A percentile compares a stretch with the other conserved stretches of the same genome.
Conservation (phyloP, 1,284 basidiomycete species). For the Naganishia albida region DNA sequence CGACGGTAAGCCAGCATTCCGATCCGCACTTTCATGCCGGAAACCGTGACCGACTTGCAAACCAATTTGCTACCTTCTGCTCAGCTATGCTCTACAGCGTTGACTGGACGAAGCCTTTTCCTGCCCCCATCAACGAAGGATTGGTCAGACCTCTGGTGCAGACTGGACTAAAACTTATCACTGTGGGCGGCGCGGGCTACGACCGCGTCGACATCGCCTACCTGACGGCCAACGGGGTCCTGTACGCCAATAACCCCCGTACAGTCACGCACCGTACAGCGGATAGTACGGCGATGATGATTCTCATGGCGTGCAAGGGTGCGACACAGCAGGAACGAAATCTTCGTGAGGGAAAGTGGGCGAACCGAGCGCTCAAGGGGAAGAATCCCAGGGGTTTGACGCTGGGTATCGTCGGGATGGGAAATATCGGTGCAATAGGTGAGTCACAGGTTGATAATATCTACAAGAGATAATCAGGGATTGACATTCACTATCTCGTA, state of each 20-base stretch:
- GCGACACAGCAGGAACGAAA: slow-evolving; percentile 27
- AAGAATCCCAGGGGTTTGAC: slow-evolving; percentile 73
- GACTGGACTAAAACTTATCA: slow-evolving; percentile 10
- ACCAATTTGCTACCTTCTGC: not conserved
- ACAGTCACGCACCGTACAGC: slow-evolving; percentile 29
- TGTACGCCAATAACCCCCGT: slow-evolving; percentile 27
- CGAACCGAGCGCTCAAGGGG: slow-evolving; percentile 17
- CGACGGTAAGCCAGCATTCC: slow-evolving; percentile 2
- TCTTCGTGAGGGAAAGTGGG: slow-evolving; percentile 27
- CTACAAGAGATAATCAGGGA: not conserved
- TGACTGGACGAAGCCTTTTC: slow-evolving; percentile 18
- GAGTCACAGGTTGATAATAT: slow-evolving; percentile 41
- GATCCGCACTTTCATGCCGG: not conserved
- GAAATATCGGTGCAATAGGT: slow-evolving; percentile 71
- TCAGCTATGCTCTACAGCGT: slow-evolving; percentile 13
- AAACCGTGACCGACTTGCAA: not conserved
- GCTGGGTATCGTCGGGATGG: slow-evolving; percentile 82
- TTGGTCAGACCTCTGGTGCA: slow-evolving; percentile 11
- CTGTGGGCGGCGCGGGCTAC: slow-evolving; percentile 71
- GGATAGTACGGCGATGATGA: slow-evolving; percentile 32
- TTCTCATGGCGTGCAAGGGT: slow-evolving; percentile 29
- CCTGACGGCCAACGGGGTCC: slow-evolving; percentile 8
- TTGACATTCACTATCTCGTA: not conserved
- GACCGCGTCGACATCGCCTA: slow-evolving; percentile 73
- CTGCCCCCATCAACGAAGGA: slow-evolving; percentile 9